Base-by-base conservation (phyloP, 306 rosid species). In the Castanea sativa region DNA sequence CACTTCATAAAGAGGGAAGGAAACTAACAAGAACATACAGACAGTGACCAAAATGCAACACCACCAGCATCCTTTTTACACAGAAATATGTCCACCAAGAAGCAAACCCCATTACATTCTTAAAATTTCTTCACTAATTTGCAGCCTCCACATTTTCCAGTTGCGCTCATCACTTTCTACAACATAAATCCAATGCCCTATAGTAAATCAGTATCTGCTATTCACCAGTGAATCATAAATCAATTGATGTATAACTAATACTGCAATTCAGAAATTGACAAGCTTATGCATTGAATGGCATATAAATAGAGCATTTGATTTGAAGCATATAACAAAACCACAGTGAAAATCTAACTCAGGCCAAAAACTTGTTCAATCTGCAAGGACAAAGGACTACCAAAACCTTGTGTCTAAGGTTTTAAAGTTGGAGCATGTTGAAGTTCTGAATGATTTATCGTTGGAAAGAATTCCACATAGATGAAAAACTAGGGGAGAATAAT, bases 141-240 rank as follows among this genome's bases (percentile, higher is more conserved):
- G 13, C 73, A 69, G 55, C 55, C 43, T 45, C n/a, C 68, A 21
- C 18, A 20, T 29, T 53, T 38, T 69, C 23, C 79, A 63, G 33
- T 33, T 56, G 67, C 53, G 27, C 74, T n/a, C 25, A 61, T 73
- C 57, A 43, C 33, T 27, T 78, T 83, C 90, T 84, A 82, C 77
- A 51, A 49, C 61, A 60, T 25, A 19, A 51, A 56, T 30, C 21
- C 51, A 32, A 78, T 1, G 10, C 72, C 72, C 20, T 7, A 33
- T 35, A 9, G 72, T 12, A 0, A 0, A 10, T 67, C 51, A 67
- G 11, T 64, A 29, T 30, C 30, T 21, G 13, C 29, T 11, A 10
- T 14, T 59, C 43, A 64, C 45, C 21, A 2, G 45, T 30, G 18
- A 32, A 64, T 64, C 45, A 64, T 64, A 30, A 64, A 29, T 64